A percentile compares a stretch with the other conserved stretches of the same genome.
These are phyloP conservation scores for Elaeagnus macrophylla DNA, from an alignment of 306 rosid species.

Conservation along the genomic window DNA sequence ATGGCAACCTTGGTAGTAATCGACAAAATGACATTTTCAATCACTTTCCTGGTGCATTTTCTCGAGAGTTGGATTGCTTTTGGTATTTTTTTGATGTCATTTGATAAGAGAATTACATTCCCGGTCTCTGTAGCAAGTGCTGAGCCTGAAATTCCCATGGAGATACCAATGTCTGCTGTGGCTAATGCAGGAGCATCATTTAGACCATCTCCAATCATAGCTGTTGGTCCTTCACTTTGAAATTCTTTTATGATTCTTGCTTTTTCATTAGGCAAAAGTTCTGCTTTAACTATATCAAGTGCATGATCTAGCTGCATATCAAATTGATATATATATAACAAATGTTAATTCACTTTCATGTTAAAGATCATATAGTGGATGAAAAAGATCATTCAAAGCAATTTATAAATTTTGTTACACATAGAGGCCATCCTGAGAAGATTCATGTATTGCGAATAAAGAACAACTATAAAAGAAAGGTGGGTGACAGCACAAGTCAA, in stretches of 20 bases:
- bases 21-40: conserved; percentile 55
- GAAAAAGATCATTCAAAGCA: no score
- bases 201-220: conserved; percentile 90
- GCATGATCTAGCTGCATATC: conserved; percentile 57
- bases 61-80: conserved; percentile 70
- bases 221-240: conserved; percentile 61
- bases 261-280: conserved; percentile 87
- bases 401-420: no score
- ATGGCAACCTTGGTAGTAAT: conserved; percentile 50
- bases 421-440: no score
- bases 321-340: conserved; percentile 12
- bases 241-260: conserved; percentile 54
- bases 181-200: conserved; percentile 95
- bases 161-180: conserved; percentile 79
- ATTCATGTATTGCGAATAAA: no score
- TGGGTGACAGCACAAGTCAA: no score
- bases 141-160: conserved; percentile 97
- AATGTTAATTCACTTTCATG: no score
- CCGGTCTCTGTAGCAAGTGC: conserved; percentile 88
- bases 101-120: conserved; percentile 70
- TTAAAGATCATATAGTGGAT: no score
- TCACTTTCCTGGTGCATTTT: conserved; percentile 47
- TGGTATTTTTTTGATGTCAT: conserved; percentile 74
- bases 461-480: no score
- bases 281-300: conserved; percentile 61